Evolutionary conservation across 108 stramenopile genomes (phyloP), one percentile per base, ranked within the genome.

Genomic region (Skeletonema marinoi): DNA sequence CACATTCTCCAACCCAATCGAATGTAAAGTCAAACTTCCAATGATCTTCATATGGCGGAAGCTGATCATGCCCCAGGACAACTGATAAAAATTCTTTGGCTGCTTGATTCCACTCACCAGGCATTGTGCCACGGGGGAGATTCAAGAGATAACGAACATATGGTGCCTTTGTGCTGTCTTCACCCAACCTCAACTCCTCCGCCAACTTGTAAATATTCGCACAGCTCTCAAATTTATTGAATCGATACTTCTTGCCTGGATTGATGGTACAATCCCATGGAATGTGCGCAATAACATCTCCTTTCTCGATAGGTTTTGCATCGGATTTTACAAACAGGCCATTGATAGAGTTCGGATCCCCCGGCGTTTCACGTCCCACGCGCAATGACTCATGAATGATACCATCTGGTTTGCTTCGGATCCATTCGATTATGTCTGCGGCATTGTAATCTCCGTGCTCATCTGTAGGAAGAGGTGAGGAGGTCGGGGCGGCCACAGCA

Each of bases 391-490:
- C 75, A 35, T 83, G 82, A n/a, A 83, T 66, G n/a, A 42, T 44
- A 0, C 82, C 82, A 39, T 71, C 71, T 0, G 25, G 25, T 17
- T 77, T 66, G 13, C 75, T 73, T 2, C 48, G 65, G 14, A 83
- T 77, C 82, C 82, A 83, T 58, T 73, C 75, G 30, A 83, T 77
- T 32, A 83, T 35, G 54, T 77, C 75, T 29, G 65, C 62, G 21
- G 75, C 82, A 60, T 83, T 73, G 62, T 83, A 83, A 54, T 83
- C 82, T 19, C 82, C 82, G 39, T 77, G 67, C 54, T 83, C 75
- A 54, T 83, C 82, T 16, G 68, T 83, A 31, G 75, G 76, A 25
- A 82, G 66, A 4, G 31, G 32, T 16, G 60, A 17, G 12, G 60
- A 11, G 16, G n/a, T 16, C 31, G 60, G 4, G 12, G 60, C 12